Evolutionary conservation across 345 rosid species (phyloP).

Genomic region (Atalantia buxifolia): DNA sequence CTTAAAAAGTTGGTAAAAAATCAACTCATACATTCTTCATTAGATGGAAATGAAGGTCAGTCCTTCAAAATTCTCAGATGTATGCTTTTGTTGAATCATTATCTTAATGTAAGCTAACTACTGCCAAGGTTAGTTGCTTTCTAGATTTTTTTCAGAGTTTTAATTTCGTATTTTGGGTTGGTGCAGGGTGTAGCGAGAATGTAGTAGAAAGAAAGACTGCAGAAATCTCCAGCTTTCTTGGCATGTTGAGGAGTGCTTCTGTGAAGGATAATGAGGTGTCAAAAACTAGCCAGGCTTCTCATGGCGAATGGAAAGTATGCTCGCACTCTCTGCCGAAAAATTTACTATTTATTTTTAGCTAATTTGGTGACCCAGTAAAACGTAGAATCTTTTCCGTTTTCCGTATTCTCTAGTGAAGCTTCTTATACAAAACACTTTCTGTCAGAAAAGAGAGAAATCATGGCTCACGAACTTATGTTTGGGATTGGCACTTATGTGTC

Average conservation of each 20-base stretch:
- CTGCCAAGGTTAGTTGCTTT: neutral
- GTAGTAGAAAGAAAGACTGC: slow-evolving; percentile 51
- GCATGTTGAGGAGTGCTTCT: slow-evolving; percentile 84
- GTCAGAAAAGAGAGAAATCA: neutral
- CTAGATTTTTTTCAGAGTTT: neutral
- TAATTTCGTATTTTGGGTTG: slow-evolving; percentile 11
- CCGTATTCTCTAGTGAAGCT: neutral
- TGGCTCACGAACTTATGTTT: neutral
- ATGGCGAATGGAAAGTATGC: slow-evolving; percentile 85
- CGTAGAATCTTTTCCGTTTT: neutral
- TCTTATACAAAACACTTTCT: neutral
- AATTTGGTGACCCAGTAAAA: neutral
- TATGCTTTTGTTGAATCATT: neutral
- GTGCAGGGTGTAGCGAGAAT: slow-evolving; percentile 50
- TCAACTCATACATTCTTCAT: slow-evolving; percentile 49
- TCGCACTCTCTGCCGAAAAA: neutral
- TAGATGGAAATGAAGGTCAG: slow-evolving; percentile 45
- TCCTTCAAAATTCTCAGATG: neutral
- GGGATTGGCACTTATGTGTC: neutral
- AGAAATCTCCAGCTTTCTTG: slow-evolving; percentile 64
- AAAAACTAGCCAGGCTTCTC: slow-evolving; percentile 39
- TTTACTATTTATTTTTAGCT: neutral
- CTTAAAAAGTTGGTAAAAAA: slow-evolving; percentile 55
- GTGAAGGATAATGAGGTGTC: slow-evolving; percentile 33
- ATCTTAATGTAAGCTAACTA: neutral